Evolutionary conservation across 169 alveolate genomes (phyloP), one percentile per base, ranked within the genome.

Genomic region (Cryptosporidium ubiquitum): DNA sequence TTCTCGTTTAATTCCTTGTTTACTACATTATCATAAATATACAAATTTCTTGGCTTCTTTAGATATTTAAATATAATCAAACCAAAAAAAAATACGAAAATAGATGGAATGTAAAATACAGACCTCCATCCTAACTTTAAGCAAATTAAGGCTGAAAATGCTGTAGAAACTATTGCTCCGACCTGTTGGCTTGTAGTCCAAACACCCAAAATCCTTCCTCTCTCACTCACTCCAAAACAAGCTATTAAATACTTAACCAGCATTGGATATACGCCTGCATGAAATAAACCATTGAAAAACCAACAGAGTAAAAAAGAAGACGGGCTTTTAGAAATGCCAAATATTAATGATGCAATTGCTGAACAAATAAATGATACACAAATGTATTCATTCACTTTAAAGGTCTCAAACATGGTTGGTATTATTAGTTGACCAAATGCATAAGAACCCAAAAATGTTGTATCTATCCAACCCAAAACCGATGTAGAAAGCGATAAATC

Each of bases 111-210:
- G 26, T 69, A 66, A 70, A 92, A 92, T 74, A 85, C 93, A 58
- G 84, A 64, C 33, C 94, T 85, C 94, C 94, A 92, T n/a, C 93
- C 94, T 10, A 92, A n/a, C 31, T 57, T 75, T 16, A 70, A 39
- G 20, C 85, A 85, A 33, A 92, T 73, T 35, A 79, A 60, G 61
- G 94, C 94, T 26, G 93, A 79, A 61, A 92, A 74, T 37, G 91
- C 94, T 12, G 94, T 92, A 10, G 94, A 79, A 44, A 79, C 84
- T 40, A 92, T 75, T 42, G 92, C 92, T 39, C 94, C 94, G 39
- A 70, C 33, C 29, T 92, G 94, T 79, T 92, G 94, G 31, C 92
- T 84, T 60, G 94, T 92, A 3, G 93, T 89, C 94, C 94, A 92
- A 29, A 85, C 58, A 6, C 94, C 93, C 42, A 92, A 61, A 29